Evolutionary conservation across 164 flowering plant species (phyloP), one percentile per base, ranked within the genome.

Genomic region (Aristolochia californica): DNA sequence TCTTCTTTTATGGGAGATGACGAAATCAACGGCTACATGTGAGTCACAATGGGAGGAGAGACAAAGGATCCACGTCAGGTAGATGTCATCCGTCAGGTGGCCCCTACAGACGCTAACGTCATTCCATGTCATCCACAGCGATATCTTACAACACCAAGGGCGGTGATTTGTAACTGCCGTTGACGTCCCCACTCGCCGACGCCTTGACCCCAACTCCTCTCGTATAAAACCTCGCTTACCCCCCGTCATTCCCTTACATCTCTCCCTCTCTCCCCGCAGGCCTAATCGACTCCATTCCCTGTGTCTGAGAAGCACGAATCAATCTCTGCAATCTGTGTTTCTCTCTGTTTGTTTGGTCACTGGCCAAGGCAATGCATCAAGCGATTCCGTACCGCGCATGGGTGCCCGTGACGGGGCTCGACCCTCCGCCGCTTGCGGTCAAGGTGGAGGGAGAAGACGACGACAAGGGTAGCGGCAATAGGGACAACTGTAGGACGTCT

Each of bases 321-420:
- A 2, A 28, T 28, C 30, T 28, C 4, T 28, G 30, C 30, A 13
- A n/a, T 20, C 9, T 4, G 4, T 13, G 12, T 26, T 7, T 22
- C 15, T 30, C 17, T 17, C 52, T 21, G 43, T 11, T 10, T 12
- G 2, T 13, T 34, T 12, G 40, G 10, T 34, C 10, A 34, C 10
- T 8, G 40, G 40, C 10, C 40, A 7, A 1, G 40, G 40, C 40
- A 50, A 79, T 78, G 87, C 85, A 80, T 13, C 72, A 84, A 43
- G 85, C 83, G 38, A 68, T 79, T 4, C 81, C 89, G 45, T 81
- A 78, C 72, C 73, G 70, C 27, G 51, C 76, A 26, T 79, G 84
- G 84, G 26, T 13, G 20, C 70, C 74, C 11, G 27, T 20, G 54
- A 1, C 54, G 27, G 28, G 17, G 54, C 15, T 9, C 15, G 27